phyloP scores from a whole-genome alignment of 23 red algal species.

The Gracilaria domingensis region DNA sequence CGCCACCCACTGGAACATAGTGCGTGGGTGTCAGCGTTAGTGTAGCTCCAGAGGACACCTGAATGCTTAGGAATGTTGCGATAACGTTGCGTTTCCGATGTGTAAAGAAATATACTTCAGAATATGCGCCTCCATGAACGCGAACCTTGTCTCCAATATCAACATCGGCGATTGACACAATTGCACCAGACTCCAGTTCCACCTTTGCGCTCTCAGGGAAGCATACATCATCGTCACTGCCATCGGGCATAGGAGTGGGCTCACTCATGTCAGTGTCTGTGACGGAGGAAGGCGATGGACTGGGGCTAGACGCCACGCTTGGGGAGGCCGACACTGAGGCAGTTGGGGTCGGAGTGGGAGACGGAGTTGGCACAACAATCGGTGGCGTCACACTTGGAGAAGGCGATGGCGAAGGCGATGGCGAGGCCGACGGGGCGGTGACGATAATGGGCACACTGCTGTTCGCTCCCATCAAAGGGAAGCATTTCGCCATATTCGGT shows the following conservation, averaged over 20 bases:
- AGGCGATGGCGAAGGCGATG: slow-evolving; percentile 3
- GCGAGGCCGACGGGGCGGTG: background rate
- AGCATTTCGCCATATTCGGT: slow-evolving; percentile 17
- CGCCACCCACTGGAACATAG: slow-evolving; percentile 57
- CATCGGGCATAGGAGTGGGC: slow-evolving; percentile 2
- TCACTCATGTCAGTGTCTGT: background rate
- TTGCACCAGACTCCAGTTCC: slow-evolving; percentile 7
- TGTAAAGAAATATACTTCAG: slow-evolving; percentile 63
- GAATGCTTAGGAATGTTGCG: slow-evolving; percentile 4
- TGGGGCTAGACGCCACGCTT: background rate
- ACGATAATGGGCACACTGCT: background rate
- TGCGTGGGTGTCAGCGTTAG: slow-evolving; percentile 38
- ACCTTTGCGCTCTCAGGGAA: slow-evolving; percentile 63
- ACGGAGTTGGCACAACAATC: background rate
- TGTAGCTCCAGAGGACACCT: background rate
- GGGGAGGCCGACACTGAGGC: background rate
- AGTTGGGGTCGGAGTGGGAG: background rate
- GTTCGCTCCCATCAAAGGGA: slow-evolving; percentile 21
- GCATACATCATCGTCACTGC: slow-evolving; percentile 25
- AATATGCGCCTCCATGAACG: slow-evolving; percentile 32
- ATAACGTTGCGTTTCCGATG: slow-evolving; percentile 37
- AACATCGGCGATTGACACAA: slow-evolving; percentile 41
- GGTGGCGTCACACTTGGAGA: background rate
- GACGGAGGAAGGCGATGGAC: background rate
- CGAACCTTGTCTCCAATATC: slow-evolving; percentile 59